Base-by-base conservation (phyloP, 805 yeast species). In the Yamadazyma kitorensis region DNA sequence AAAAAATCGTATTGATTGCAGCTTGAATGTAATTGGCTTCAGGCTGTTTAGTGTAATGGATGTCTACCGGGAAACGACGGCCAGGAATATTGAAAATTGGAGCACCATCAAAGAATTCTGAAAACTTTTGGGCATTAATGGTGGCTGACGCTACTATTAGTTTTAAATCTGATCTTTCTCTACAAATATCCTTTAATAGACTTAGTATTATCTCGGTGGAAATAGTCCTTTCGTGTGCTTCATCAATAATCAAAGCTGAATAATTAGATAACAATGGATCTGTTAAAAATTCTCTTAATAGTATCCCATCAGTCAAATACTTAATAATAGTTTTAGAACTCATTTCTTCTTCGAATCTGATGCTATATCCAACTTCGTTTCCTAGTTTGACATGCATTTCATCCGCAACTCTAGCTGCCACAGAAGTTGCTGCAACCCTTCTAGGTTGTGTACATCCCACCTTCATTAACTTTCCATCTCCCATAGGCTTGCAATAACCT, bases 221-320 rank as follows among this genome's bases (percentile, higher is more conserved):
- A 25, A 91, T 66, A 0, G 98, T 93, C 38, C 98, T 72, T 55
- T 93, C 98, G 54, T 93, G 98, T 0, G 98, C 98, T 59, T 91
- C 98, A 60, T 91, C 98, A 30, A 91, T 81, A 83, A 91, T 88
- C 36, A 91, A 69, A 1, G 85, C 95, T 2, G 93, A 76, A 52
- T 89, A 91, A 2, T 60, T 63, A 1, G 70, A 58, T 25, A 89
- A 59, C 27, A 76, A 76, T 0, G 94, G 86, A 53, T 89, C 97
- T 1, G 73, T 65, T 21, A 89, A 60, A 44, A 86, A 82, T 59
- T 93, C 98, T 39, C 96, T 63, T 21, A 89, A 65, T 14, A 93
- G 68, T 87, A 88, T 86, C 72, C 98, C 98, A 57, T 93, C 98
- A 0, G 98, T 93, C 76, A 89, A 75, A 58, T 93, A 93, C 62